A percentile compares a stretch with the other conserved stretches of the same genome.
Conservation (phyloP, 176 grass and related monocot genomes). For the Ananas comosus region DNA sequence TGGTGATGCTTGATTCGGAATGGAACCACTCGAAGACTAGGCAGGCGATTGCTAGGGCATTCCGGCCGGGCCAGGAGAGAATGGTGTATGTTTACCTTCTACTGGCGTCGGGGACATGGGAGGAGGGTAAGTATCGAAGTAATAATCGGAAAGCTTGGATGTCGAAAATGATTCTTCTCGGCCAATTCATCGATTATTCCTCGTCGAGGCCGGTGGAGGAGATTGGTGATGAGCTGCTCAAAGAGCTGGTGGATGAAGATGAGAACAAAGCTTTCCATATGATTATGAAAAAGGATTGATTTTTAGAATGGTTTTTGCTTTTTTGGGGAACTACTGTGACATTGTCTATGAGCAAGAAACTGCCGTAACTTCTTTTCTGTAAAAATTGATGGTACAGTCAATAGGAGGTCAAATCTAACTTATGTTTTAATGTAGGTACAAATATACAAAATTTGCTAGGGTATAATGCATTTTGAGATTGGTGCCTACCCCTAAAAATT, state of each 20-base stretch:
- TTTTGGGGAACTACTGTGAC: no score
- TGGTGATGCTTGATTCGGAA: constrained; percentile 87
- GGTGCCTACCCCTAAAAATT: no score
- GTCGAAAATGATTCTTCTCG: constrained; percentile 67
- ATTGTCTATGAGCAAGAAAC: no score
- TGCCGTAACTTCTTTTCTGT: no score
- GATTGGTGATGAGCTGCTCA: constrained; percentile 51
- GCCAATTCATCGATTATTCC: constrained; percentile 31
- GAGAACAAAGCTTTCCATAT: constrained; percentile 35
- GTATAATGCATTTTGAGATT: no score
- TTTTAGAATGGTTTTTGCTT: neutral
- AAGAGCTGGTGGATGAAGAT: constrained; percentile 68
- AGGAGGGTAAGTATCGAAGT: constrained; percentile 62
- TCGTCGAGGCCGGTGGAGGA: constrained; percentile 14
- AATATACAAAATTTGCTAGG: no score
- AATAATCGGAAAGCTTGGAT: constrained; percentile 76
- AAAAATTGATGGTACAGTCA: no score
- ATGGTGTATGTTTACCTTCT: constrained; percentile 79
- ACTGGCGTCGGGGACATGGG: constrained; percentile 65
- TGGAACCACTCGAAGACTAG: constrained; percentile 94
- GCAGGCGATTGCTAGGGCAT: constrained; percentile 88
- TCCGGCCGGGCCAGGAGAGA: constrained; percentile 69
- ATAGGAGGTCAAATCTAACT: no score
- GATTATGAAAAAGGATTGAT: constrained; percentile 53
- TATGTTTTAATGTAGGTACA: no score